Base-by-base conservation (phyloP, 208 protist genomes). In the Lotmaria passim region DNA sequence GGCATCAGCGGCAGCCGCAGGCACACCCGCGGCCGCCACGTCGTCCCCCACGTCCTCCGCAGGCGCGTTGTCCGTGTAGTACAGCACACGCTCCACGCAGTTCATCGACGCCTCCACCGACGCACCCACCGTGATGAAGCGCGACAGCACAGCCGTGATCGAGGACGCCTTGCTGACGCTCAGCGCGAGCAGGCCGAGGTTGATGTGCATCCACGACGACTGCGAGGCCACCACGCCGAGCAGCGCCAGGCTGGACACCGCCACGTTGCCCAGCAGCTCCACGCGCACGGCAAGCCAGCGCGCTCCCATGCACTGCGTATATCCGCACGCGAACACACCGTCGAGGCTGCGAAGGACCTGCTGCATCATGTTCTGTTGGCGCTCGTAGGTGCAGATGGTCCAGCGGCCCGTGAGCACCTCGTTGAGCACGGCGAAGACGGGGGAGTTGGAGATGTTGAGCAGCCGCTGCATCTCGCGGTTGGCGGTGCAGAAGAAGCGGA, bases 271-370 rank as follows among this genome's bases (percentile, higher is more conserved):
- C n/a, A 98, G 60, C 3, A 90, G 66, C 71, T 98, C 93, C 8
- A 98, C 67, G 8, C 97, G 81, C 17, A 98, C 75, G 11, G 69
- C 71, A 5, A 98, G 74, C 97, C 97, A 98, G 15, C 91, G 73
- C 34, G 93, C 73, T 30, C 56, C 71, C 21, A 85, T 66, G 28
- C 55, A 73, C 28, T 81, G 57, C 46, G 79, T 77, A 62, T 85
- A 84, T 26, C 36, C 48, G 39, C 68, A 81, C 19, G 69, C 70
- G 47, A 74, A 88, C 6, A 86, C 66, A 31, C 59, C 61, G 69
- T 91, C 86, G 36, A 91, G 69, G 17, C 75, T 75, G 8, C 51
- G 39, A 31, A 84, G 57, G 44, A 80, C 81, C 38, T 79, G 53
- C 21, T 39, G 34, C 51, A 91, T 62, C 44, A 89, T 70, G 56